Base-by-base conservation (phyloP, 345 rosid genomes). In the Nephelium lappaceum region DNA sequence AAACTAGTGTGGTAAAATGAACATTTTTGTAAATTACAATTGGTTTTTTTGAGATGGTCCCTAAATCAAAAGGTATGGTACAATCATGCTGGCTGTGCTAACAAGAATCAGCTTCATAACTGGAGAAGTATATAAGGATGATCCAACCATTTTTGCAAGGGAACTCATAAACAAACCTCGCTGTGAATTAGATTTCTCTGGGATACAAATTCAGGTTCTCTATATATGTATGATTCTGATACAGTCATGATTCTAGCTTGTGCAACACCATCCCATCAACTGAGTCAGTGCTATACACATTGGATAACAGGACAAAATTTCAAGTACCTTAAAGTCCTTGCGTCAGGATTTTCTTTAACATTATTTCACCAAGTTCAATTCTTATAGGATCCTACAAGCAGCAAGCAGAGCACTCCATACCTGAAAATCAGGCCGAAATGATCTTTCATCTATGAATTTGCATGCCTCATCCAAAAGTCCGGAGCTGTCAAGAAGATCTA, bases 141-240 rank as follows among this genome's bases (percentile, higher is more conserved):
- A 95, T 78, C 90, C 95, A 0, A 87, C 88, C 70, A 89, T 95
- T 58, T 88, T 95, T 76, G 90, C 98, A 69, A 93, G 97, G 98
- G 98, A 95, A 76, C 90, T 95, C 11, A 95, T 95, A 77, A 93
- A 95, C 15, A 97, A 95, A 79, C 91, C 97, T 62, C 93, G 93
- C 31, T 89, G 91, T 79, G 58, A 72, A 8, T 77, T 69, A 41
- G 90, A 89, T 76, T 31, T 86, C 43, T 83, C 91, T 69, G 97
- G 92, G 51, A 79, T 78, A 8, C 67, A 51, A 23, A 57, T 94
- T 65, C 92, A 91, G 95, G 98, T 89, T 31, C 27, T 57, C 62
- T 57, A 21, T 5, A 41, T 36, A 11, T 24, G 0, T 76, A 41
- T 43, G 78, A n/a, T 62, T 61, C 36, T 5, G 0, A 57, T 43